Percentiles rank a stretch among this genome's conserved stretches.
Evolutionary conservation across 345 rosid genomes (phyloP).

Genomic region (Acer saccharum): DNA sequence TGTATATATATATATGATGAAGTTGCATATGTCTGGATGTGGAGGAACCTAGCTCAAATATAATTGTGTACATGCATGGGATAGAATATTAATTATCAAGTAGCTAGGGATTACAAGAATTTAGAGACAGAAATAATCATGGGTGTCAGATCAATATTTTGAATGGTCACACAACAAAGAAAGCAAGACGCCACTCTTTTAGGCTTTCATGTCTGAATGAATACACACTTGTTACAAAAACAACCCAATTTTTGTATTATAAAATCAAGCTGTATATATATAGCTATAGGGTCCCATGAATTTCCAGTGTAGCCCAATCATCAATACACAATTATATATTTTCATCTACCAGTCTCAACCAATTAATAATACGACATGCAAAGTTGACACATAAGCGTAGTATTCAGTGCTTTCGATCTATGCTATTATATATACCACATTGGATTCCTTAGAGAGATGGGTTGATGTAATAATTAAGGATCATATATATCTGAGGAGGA

Average conservation of each 20-base stretch:
- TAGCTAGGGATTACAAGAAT: no score
- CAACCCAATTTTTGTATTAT: neutral
- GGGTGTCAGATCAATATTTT: neutral
- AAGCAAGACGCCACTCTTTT: conserved; percentile 1
- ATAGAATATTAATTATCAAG: no score
- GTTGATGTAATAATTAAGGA: neutral
- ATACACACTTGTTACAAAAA: neutral
- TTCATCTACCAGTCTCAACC: neutral
- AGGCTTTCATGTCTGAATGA: conserved; percentile 3
- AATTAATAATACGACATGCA: neutral
- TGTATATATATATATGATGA: no score
- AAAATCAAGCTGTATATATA: no score
- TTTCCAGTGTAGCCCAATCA: neutral
- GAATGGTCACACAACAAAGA: neutral
- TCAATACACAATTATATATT: neutral
- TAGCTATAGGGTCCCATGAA: conserved; percentile 7
- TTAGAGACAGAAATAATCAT: neutral
- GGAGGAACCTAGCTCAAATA: no score
- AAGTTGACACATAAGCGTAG: conserved; percentile 1
- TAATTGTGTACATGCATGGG: no score
- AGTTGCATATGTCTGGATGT: conserved; percentile 12
- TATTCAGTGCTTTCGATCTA: neutral
- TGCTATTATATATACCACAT: conserved; percentile 11
- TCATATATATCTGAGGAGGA: neutral
- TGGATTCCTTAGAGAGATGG: conserved; percentile 25